Base-by-base conservation (phyloP, 306 rosid species). In the Parietaria judaica region DNA sequence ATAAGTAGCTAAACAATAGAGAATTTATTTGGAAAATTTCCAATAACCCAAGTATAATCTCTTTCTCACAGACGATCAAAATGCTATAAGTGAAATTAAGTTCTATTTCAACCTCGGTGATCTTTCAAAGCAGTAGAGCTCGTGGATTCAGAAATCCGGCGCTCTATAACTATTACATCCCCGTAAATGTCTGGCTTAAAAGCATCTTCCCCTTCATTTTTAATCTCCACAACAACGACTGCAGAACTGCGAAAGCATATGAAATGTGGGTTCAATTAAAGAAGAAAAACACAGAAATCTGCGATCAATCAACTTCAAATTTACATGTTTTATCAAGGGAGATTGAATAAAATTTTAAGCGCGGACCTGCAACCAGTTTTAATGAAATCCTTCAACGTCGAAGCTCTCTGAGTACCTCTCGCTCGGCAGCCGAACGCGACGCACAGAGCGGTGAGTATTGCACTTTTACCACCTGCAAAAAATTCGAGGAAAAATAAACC, bases 341-440 rank as follows among this genome's bases (percentile, higher is more conserved):
- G 39, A 3, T 16, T 2, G 65, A 53, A 13, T 35, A n/a, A 38
- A 44, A 36, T 48, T 48, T 31, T 49, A 14, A 58, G 15, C 58
- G 67, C 74, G 34, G 62, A 92, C 98, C 95, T 80, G 76, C 88
- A 72, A 66, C 92, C 94, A 64, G 74, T 88, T 79, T 92, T 92
- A 35, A 92, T 84, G 64, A 92, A 83, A 59, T 92, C 94, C 80
- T 88, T 86, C 62, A 92, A 68, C 39, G 89, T 75, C 1, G 92
- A 61, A 1, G 89, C 96, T 52, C 95, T 86, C 58, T 88, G 95
- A 55, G 98, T 92, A 37, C 87, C 95, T 78, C 78, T 86, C 31
- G 96, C 95, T 70, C 96, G 90, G 71, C 88, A 82, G 36, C 98
- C 98, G 60, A 92, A 92, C 38, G 98, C 98, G 62, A 92, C 81